Evolutionary conservation across 1,284 basidiomycete species (phyloP).

Genomic region (Puccinia hordei): DNA sequence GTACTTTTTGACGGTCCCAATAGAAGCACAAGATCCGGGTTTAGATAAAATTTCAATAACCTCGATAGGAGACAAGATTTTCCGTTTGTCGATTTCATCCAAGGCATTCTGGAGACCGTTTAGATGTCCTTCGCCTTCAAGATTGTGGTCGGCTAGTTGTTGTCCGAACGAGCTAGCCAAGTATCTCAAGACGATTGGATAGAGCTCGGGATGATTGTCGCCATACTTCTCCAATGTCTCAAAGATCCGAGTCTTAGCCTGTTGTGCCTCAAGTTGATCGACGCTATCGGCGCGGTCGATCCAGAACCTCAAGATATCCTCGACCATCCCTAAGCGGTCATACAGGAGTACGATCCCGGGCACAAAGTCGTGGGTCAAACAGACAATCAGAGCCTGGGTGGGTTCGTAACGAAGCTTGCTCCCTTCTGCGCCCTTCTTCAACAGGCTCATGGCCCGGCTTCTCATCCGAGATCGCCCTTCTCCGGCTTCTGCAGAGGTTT

Average conservation of each 20-base stretch:
- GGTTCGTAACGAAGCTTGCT: constrained; percentile 76
- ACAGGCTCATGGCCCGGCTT: constrained; percentile 70
- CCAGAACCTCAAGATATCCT: constrained; percentile 88
- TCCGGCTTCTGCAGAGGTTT: constrained; percentile 61
- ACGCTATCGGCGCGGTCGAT: constrained; percentile 65
- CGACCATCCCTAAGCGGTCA: constrained; percentile 93
- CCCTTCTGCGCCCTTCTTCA: constrained; percentile 63
- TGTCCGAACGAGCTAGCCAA: constrained; percentile 71
- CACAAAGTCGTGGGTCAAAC: constrained; percentile 78
- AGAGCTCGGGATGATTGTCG: constrained; percentile 71
- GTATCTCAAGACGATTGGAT: constrained; percentile 85
- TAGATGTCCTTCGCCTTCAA: no score
- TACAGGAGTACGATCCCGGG: constrained; percentile 83
- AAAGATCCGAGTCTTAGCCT: constrained; percentile 67
- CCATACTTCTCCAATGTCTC: constrained; percentile 75
- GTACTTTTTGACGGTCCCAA: constrained; percentile 88
- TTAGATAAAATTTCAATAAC: constrained; percentile 84
- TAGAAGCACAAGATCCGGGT: constrained; percentile 77
- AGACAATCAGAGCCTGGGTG: constrained; percentile 88
- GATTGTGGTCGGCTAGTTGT: not conserved
- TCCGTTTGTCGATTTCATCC: constrained; percentile 73
- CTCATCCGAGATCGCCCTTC: constrained; percentile 53
- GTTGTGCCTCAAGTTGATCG: constrained; percentile 61
- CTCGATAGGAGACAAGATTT: constrained; percentile 80
- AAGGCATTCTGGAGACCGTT: constrained; percentile 65